These are phyloP conservation scores for Globisporangium middletonii DNA, from an alignment of 352 stramenopile species.

Conservation along the genomic window DNA sequence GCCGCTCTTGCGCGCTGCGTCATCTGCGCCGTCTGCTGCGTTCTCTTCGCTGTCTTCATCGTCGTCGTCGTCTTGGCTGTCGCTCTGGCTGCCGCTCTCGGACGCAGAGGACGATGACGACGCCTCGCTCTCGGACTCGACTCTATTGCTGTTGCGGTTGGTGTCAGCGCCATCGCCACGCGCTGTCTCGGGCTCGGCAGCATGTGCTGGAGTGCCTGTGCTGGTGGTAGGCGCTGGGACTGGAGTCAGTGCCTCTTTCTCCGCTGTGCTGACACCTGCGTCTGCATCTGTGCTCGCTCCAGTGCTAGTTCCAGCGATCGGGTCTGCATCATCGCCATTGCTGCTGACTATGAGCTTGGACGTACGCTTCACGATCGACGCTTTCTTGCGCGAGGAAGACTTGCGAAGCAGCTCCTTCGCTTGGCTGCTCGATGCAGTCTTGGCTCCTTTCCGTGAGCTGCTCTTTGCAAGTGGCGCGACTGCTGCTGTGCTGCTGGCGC, in stretches of 20 bases:
- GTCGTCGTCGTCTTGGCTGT: conserved; percentile 3
- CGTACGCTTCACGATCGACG: conserved; percentile 15
- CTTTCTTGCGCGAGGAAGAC: background rate
- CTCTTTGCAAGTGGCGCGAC: conserved; percentile 2
- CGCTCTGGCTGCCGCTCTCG: background rate
- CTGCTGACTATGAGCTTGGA: conserved; percentile 13
- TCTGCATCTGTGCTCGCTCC: too few species aligned
- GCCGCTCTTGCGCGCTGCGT: background rate
- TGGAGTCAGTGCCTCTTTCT: background rate
- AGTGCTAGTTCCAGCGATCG: too few species aligned
- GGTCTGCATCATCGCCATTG: conserved; percentile 6
- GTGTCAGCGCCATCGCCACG: background rate
- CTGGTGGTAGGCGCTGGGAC: background rate
- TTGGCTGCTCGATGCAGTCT: background rate
- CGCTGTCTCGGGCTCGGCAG: background rate
- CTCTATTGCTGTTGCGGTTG: background rate
- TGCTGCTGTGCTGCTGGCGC: background rate
- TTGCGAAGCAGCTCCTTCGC: background rate
- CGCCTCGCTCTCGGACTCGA: too few species aligned
- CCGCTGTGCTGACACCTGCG: too few species aligned
- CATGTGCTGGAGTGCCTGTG: background rate
- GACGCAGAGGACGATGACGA: conserved; percentile 3
- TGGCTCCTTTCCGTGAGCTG: conserved; percentile 2
- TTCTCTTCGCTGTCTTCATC: background rate
- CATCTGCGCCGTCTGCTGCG: background rate